These are phyloP conservation scores for Chlamydomonas sp. DNA, from an alignment of 139 green algal genomes.

Conservation along the genomic window DNA sequence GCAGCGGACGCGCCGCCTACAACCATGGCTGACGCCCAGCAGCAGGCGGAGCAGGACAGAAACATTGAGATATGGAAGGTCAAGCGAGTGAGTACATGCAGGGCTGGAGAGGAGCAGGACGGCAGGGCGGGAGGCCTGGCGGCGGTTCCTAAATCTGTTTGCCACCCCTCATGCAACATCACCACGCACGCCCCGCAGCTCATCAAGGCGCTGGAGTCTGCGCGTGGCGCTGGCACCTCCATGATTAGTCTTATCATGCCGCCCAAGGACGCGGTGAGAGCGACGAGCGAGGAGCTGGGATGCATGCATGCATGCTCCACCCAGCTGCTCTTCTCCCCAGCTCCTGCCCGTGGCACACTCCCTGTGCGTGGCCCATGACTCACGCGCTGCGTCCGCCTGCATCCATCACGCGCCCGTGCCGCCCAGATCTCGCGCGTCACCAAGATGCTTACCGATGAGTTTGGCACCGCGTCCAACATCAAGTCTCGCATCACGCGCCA, in stretches of 20 bases:
- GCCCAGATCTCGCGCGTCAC: constrained; percentile 71
- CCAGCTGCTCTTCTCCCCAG: not conserved
- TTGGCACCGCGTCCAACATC: constrained; percentile 98
- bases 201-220: constrained; percentile 80
- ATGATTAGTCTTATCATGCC: constrained; percentile 99
- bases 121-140: too few species aligned
- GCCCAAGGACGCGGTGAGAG: constrained; percentile 87
- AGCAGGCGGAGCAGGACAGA: constrained; percentile 48
- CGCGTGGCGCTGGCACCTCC: constrained; percentile 91
- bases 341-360: not conserved
- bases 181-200: constrained; percentile 47
- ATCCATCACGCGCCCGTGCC: not conserved
- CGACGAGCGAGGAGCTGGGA: not conserved
- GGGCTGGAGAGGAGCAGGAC: not conserved
- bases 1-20: too few species aligned
- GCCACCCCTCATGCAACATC: not conserved
- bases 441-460: constrained; percentile 98
- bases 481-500: constrained; percentile 97
- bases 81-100: constrained; percentile 63
- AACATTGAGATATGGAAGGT: constrained; percentile 92
- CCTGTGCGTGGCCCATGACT: not conserved
- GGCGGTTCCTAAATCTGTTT: too few species aligned
- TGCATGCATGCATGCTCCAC: not conserved
- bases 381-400: not conserved
- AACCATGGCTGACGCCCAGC: not conserved